A percentile compares a stretch with the other conserved stretches of the same genome.
phyloP scores from a whole-genome alignment of 108 stramenopile species.

The Skeletonema potamos region DNA sequence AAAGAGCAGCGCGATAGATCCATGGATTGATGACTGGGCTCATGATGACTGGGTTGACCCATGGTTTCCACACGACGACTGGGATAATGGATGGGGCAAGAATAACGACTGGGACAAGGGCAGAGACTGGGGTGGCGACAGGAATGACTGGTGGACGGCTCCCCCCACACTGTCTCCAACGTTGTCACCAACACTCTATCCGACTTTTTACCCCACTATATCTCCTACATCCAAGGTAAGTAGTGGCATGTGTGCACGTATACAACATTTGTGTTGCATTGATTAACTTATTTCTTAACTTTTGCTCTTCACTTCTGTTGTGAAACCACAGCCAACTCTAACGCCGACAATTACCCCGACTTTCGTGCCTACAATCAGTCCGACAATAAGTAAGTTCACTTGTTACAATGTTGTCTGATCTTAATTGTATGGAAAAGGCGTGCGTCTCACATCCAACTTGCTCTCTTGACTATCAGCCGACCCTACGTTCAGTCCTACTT shows the following conservation, averaged over 20 bases:
- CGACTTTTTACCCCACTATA: constrained; percentile 1
- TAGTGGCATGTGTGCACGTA: neutral
- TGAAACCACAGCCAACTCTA: neutral
- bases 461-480: neutral
- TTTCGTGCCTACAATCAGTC: neutral
- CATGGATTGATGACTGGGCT: too few species aligned
- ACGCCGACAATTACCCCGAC: neutral
- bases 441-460: neutral
- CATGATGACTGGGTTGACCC: neutral
- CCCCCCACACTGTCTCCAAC: neutral
- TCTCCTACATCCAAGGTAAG: neutral
- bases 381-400: neutral
- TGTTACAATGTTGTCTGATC: neutral
- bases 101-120: neutral
- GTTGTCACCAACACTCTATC: neutral
- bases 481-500: neutral
- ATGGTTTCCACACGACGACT: neutral
- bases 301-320: neutral
- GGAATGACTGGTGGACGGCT: neutral
- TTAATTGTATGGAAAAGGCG: neutral
- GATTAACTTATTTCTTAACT: neutral
- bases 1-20: too few species aligned
- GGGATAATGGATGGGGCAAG: neutral
- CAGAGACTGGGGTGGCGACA: neutral
- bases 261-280: neutral